Percentiles rank a stretch among this genome's conserved stretches.
These are phyloP conservation scores for Nakazawaea wyomingensis DNA, from an alignment of 805 yeast species.

Conservation along the genomic window DNA sequence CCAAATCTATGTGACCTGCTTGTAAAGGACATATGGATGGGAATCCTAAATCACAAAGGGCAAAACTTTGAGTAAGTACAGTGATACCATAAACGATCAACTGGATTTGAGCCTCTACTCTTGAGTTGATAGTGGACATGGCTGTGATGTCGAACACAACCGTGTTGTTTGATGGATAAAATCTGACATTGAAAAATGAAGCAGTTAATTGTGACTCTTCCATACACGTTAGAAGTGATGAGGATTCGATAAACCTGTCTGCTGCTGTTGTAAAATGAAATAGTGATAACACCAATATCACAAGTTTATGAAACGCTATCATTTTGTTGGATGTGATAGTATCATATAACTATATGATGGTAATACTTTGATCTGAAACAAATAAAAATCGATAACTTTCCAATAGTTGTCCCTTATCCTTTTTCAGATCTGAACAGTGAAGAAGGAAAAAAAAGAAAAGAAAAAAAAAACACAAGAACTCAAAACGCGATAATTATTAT, in stretches of 20 bases:
- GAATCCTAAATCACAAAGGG: conserved; percentile 56
- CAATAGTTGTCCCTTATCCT: too few species aligned
- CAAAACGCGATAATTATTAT: too few species aligned
- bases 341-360: background rate
- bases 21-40: conserved; percentile 74
- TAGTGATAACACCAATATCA: conserved; percentile 2
- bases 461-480: too few species aligned
- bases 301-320: conserved; percentile 2
- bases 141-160: conserved; percentile 70
- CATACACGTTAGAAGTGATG: conserved; percentile 89
- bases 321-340: background rate
- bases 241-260: conserved; percentile 26
- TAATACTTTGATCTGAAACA: too few species aligned
- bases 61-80: conserved; percentile 46
- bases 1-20: conserved; percentile 80
- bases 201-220: conserved; percentile 83
- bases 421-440: too few species aligned
- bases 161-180: conserved; percentile 59
- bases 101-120: conserved; percentile 59
- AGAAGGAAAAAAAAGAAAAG: too few species aligned
- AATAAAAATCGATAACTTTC: too few species aligned
- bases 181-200: conserved; percentile 70
- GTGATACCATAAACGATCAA: conserved; percentile 79
- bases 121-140: conserved; percentile 68
- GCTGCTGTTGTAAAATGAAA: conserved; percentile 25